Conservation (phyloP, 2,329 filamentous ascomycete genomes). For the Exophiala dermatitidis region DNA sequence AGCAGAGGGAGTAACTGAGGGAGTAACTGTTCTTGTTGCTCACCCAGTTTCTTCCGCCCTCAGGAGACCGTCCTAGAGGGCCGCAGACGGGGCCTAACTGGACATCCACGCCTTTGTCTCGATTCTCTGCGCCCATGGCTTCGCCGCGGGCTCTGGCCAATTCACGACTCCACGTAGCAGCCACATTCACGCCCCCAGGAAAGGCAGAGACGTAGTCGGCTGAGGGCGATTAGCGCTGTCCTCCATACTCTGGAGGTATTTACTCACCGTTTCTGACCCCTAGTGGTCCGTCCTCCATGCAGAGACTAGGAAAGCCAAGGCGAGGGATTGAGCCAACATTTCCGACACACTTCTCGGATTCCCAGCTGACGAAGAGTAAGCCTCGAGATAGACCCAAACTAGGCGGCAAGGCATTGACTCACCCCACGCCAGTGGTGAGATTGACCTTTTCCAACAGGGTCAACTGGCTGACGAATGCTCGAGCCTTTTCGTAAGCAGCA, state of each 20-base stretch:
- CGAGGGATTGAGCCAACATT: slow-evolving; percentile 50
- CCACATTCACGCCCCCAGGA: slow-evolving; percentile 68
- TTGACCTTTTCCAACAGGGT: slow-evolving; percentile 89
- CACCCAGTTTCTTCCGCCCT: slow-evolving; percentile 64
- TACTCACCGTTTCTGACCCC: slow-evolving; percentile 61
- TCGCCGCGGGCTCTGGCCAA: slow-evolving; percentile 62
- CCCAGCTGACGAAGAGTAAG: slow-evolving; percentile 46
- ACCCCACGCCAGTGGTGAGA: slow-evolving; percentile 83
- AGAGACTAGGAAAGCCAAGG: slow-evolving; percentile 65
- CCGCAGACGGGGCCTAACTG: slow-evolving; percentile 71
- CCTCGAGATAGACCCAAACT: not conserved
- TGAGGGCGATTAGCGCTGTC: slow-evolving; percentile 26
- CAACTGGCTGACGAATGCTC: slow-evolving; percentile 71
- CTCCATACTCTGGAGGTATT: not conserved
- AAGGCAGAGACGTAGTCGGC: slow-evolving; percentile 78
- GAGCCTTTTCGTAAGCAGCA: slow-evolving; percentile 67
- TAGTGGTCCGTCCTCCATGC: slow-evolving; percentile 77
- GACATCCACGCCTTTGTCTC: slow-evolving; percentile 66
- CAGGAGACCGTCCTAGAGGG: slow-evolving; percentile 60
- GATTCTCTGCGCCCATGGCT: slow-evolving; percentile 69
- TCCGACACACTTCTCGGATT: slow-evolving; percentile 67
- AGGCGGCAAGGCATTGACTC: slow-evolving; percentile 32
- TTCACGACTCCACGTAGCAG: slow-evolving; percentile 70
- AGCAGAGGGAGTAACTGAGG: not conserved
- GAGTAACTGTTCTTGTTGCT: not conserved